A percentile compares a stretch with the other conserved stretches of the same genome.
phyloP scores from a whole-genome alignment of 768 basidiomycete genomes.

The Mycena polygramma region DNA sequence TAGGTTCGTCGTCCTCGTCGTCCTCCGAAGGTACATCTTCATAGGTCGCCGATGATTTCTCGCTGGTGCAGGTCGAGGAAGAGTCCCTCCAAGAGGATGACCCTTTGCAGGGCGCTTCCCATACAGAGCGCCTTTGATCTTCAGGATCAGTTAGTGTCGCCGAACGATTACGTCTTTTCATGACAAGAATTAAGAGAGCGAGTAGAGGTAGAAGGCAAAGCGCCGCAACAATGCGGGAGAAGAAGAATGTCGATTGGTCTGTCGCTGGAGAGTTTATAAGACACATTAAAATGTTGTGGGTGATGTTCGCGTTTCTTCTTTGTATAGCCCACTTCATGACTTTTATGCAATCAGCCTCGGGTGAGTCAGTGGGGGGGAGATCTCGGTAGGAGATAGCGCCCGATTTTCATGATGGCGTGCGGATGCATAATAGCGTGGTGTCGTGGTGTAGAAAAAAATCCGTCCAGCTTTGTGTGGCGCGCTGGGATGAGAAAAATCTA shows the following conservation, averaged over 20 bases:
- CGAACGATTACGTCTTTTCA: slow-evolving; percentile 25
- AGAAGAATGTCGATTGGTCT: slow-evolving; percentile 18
- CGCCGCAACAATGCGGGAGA: slow-evolving; percentile 16
- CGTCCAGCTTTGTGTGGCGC: slow-evolving; percentile 21
- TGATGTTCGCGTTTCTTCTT: not conserved
- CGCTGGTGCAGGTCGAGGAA: no score
- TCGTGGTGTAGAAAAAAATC: not conserved
- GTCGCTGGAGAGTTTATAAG: slow-evolving; percentile 24
- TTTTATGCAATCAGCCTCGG: slow-evolving; percentile 6
- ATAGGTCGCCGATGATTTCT: no score
- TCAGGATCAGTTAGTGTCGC: slow-evolving; percentile 13
- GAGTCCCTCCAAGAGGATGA: not conserved
- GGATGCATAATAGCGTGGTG: not conserved
- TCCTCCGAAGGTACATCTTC: no score
- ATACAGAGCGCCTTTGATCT: slow-evolving; percentile 5
- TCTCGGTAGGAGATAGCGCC: slow-evolving; percentile 46
- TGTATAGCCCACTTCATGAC: slow-evolving; percentile 5
- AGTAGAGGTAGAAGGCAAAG: slow-evolving; percentile 25
- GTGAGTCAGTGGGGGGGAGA: slow-evolving; percentile 1
- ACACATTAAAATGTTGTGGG: not conserved
- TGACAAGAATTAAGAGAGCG: slow-evolving; percentile 29
- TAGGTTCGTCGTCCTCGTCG: no score
- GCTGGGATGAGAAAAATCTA: slow-evolving; percentile 23
- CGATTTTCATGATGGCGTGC: slow-evolving; percentile 8
- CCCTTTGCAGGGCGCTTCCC: not conserved